Evolutionary conservation across 192 early-diverging fungal species (phyloP).

Genomic region (Coemansia sp.): DNA sequence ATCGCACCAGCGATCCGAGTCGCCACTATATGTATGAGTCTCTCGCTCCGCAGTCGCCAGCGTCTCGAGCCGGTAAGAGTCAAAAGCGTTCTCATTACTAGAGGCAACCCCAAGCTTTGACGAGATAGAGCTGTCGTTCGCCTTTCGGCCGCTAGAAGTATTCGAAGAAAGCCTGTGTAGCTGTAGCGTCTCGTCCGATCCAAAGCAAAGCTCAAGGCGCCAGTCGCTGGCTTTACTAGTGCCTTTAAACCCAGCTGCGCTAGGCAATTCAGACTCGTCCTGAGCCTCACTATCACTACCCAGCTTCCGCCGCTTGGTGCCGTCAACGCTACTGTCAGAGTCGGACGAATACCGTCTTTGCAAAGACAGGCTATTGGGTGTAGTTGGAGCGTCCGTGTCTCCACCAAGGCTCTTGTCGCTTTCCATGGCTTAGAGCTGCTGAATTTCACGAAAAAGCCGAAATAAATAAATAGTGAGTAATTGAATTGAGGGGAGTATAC

Average conservation of each 20-base stretch:
- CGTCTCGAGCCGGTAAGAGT: conserved; percentile 52
- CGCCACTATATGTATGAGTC: background rate
- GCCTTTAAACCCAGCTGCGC: background rate
- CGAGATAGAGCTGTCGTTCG: background rate
- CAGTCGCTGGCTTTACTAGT: conserved; percentile 18
- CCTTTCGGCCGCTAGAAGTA: background rate
- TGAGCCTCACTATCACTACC: background rate
- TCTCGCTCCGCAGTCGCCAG: conserved; percentile 24
- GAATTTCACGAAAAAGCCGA: background rate
- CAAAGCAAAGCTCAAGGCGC: conserved; percentile 25
- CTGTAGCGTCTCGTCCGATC: conserved; percentile 49
- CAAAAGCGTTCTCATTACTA: conserved; percentile 20
- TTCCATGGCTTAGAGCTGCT: background rate
- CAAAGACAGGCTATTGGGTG: background rate
- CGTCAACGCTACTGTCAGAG: background rate
- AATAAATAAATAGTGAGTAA: background rate
- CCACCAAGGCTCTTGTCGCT: background rate
- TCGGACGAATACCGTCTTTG: conserved; percentile 7
- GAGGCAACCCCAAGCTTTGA: background rate
- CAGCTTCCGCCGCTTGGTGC: conserved; percentile 22
- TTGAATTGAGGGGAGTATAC: background rate
- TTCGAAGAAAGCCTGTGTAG: conserved; percentile 11
- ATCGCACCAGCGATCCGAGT: conserved; percentile 27
- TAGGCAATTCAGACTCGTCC: background rate
- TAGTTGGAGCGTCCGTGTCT: background rate